phyloP scores from a whole-genome alignment of 202 grass and related monocot genomes.

The Sporobolus alterniflorus region DNA sequence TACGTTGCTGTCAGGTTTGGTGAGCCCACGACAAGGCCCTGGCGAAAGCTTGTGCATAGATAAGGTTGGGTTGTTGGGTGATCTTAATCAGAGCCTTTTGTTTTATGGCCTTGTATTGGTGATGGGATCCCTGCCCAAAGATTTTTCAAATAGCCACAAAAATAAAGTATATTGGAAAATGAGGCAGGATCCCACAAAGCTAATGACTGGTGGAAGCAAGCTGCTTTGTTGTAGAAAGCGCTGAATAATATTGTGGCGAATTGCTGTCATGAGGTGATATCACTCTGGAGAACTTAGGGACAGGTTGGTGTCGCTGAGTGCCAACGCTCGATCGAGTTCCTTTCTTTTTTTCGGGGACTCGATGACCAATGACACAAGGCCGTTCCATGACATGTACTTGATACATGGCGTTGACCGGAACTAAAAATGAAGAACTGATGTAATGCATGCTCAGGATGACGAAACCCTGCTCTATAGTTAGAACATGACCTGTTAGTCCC shows the following conservation, averaged over 20 bases:
- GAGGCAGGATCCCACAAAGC: background rate
- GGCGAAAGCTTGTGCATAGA: constrained; percentile 48
- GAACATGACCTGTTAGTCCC: background rate
- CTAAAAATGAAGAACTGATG: constrained; percentile 34
- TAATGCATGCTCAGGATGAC: constrained; percentile 51
- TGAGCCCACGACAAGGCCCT: constrained; percentile 42
- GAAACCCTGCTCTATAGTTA: constrained; percentile 36
- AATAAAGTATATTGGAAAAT: constrained; percentile 39
- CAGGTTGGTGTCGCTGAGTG: no score
- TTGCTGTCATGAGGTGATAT: constrained; percentile 18
- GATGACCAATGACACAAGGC: background rate
- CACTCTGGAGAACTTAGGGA: background rate
- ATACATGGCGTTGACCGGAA: constrained; percentile 3
- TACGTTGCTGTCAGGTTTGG: constrained; percentile 54
- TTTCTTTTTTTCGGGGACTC: no score
- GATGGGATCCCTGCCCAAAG: constrained; percentile 24
- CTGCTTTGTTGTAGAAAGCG: constrained; percentile 29
- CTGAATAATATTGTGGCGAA: constrained; percentile 30
- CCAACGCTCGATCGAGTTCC: no score
- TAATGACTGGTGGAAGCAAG: constrained; percentile 26
- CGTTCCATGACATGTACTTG: constrained; percentile 41
- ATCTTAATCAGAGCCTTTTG: constrained; percentile 65
- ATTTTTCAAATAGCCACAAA: constrained; percentile 33
- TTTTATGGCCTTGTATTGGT: constrained; percentile 45
- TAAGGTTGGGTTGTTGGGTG: constrained; percentile 74